Evolutionary conservation across 2,329 filamentous ascomycete genomes (phyloP), one percentile per base, ranked within the genome.

Genomic region (Nannizzia gypsea): DNA sequence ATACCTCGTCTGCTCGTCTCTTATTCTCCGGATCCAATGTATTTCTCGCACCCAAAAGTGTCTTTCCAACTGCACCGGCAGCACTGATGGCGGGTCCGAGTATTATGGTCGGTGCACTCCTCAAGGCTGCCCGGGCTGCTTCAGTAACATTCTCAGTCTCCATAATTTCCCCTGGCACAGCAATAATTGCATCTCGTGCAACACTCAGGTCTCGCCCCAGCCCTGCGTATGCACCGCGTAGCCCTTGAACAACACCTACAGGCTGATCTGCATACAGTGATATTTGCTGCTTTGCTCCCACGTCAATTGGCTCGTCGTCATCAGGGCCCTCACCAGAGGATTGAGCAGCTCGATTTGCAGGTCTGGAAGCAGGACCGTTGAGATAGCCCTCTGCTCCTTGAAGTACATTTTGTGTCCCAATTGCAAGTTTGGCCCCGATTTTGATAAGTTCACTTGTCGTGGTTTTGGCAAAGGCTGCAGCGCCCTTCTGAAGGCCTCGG

Each of bases 201-300:
- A 91, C 79, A 42, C 92, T 80, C n/a, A 99, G 78, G 71, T 99
- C 95, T 36, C 90, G 83, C 62, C 91, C 85, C 28, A 99, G 79
- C 58, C 90, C 89, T 28, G 85, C 79, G 67, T 91, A 92, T 3
- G 90, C 93, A 11, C 88, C 88, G 2, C 88, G 82, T 15, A 99
- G 77, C 2, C 93, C 93, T 66, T 95, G 89, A 2, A 92, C 80
- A 2, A 99, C 88, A 1, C 89, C 89, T 1, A 93, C 83, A 0
- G 95, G 95, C 69, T 97, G 93, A 66, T 97, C 89, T 0, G 95
- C 93, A 69, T 99, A 99, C 1, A 92, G 82, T 8, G 89, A 95
- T 63, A 96, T 89, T 63, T 88, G 87, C 66, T 89, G 90, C 62
- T 80, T 82, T 64, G 88, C 84, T 11, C 56, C 59, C 15, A 85